phyloP scores from a whole-genome alignment of 2,329 filamentous ascomycete species.

The Nothomitra cinnamomea region DNA sequence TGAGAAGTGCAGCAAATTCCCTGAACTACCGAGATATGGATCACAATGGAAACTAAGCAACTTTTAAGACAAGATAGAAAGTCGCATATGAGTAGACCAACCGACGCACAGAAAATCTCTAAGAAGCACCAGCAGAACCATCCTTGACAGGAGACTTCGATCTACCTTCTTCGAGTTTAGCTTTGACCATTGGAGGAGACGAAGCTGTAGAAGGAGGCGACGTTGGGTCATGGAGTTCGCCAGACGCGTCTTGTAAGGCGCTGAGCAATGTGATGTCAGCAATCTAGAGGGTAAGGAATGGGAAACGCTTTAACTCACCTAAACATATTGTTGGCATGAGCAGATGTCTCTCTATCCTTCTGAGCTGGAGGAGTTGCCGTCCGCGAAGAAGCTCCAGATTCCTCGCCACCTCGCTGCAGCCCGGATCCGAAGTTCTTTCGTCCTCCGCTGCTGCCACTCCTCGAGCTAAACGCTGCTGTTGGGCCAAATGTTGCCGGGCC shows the following conservation, averaged over 20 bases:
- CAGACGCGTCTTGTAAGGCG: constrained; percentile 27
- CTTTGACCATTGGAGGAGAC: constrained; percentile 29
- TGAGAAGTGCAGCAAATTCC: constrained; percentile 4
- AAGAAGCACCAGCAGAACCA: background rate
- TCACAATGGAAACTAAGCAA: constrained; percentile 1
- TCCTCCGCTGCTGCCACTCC: constrained; percentile 61
- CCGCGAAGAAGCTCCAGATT: constrained; percentile 74
- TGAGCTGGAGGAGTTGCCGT: constrained; percentile 68
- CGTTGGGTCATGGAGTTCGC: constrained; percentile 27
- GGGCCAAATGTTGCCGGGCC: constrained; percentile 50
- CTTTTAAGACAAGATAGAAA: constrained; percentile 1
- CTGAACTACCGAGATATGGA: constrained; percentile 4
- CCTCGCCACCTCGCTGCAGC: constrained; percentile 56
- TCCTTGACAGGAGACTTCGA: constrained; percentile 1
- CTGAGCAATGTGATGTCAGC: constrained; percentile 17
- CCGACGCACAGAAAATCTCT: background rate
- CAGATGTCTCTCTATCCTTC: constrained; percentile 38
- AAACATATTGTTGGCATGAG: constrained; percentile 84
- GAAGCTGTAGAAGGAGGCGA: constrained; percentile 31
- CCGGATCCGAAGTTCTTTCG: constrained; percentile 59
- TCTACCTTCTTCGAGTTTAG: constrained; percentile 22
- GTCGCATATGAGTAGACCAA: background rate
- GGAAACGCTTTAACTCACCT: constrained; percentile 46
- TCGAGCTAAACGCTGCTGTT: constrained; percentile 71
- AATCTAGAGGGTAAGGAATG: background rate